A percentile compares a stretch with the other conserved stretches of the same genome.
These are phyloP conservation scores for Sporopachydermia cereana DNA, from an alignment of 1,139 yeast genomes.

Conservation along the genomic window DNA sequence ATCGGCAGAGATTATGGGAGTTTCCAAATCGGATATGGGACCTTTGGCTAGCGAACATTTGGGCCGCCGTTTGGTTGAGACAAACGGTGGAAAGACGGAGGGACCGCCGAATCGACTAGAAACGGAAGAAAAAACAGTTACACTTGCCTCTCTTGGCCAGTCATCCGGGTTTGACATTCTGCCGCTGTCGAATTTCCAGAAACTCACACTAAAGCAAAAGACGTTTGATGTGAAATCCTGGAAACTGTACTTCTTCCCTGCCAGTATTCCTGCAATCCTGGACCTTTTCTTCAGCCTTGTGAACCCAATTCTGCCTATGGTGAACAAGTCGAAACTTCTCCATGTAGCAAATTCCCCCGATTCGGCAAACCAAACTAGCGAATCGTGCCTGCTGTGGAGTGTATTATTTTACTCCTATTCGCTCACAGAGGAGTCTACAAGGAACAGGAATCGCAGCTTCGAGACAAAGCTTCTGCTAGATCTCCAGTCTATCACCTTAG, in stretches of 20 bases:
- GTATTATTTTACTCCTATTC: background rate
- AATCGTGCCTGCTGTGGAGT: constrained; percentile 8
- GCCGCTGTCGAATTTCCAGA: constrained; percentile 5
- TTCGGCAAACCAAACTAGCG: constrained; percentile 8
- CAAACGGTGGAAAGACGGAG: background rate
- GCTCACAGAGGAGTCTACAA: background rate
- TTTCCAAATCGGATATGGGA: background rate
- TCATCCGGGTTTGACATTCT: constrained; percentile 2
- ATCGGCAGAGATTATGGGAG: background rate
- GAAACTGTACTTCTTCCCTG: constrained; percentile 3
- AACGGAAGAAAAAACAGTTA: background rate
- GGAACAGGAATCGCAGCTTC: constrained; percentile 3
- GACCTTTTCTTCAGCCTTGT: constrained; percentile 13
- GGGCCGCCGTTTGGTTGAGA: too few relatives aligned
- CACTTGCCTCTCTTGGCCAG: constrained; percentile 2
- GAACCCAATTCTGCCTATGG: constrained; percentile 16
- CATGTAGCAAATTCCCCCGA: constrained; percentile 10
- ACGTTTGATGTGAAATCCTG: background rate
- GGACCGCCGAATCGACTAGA: background rate
- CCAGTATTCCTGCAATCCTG: constrained; percentile 7
- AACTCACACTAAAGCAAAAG: constrained; percentile 8
- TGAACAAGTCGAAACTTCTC: constrained; percentile 11
- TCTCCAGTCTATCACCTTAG: constrained; percentile 1
- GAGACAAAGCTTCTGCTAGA: background rate
- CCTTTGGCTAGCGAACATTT: background rate